Percentiles rank a stretch among this genome's conserved stretches.
Conservation (phyloP, 495 filamentous ascomycete species). For the Neurospora sp. region DNA sequence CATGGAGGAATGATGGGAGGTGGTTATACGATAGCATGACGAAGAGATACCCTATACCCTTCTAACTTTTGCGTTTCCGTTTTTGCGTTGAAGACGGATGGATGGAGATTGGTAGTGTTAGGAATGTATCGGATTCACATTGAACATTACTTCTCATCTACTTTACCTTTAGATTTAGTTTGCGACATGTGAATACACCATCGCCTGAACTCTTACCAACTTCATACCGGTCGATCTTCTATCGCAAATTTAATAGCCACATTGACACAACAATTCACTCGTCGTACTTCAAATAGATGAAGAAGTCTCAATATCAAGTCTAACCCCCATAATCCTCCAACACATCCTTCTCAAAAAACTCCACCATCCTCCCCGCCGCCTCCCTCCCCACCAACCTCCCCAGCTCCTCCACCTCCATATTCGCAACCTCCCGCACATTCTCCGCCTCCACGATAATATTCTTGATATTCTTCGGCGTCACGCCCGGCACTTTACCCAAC, state of each 20-base stretch:
- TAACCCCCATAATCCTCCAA: constrained; percentile 24
- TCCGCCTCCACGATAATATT: constrained; percentile 61
- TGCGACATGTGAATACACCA: neutral
- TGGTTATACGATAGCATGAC: neutral
- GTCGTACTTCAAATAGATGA: too few relatives aligned
- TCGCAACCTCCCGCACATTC: constrained; percentile 74
- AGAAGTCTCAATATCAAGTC: too few relatives aligned
- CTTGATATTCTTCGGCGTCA: constrained; percentile 67
- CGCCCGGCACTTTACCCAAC: constrained; percentile 73
- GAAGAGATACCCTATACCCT: neutral
- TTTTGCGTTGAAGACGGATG: neutral
- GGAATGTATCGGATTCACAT: neutral
- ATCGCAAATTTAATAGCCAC: too few relatives aligned
- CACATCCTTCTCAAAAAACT: constrained; percentile 80
- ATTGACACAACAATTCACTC: too few relatives aligned
- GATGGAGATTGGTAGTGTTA: neutral
- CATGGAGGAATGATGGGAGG: neutral
- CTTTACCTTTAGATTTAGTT: neutral
- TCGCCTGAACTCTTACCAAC: too few relatives aligned
- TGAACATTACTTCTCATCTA: neutral
- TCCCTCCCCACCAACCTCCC: constrained; percentile 66
- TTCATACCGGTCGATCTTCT: too few relatives aligned
- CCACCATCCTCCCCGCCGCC: constrained; percentile 63
- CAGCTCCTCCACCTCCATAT: constrained; percentile 69
- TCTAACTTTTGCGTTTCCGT: neutral